These are phyloP conservation scores for Plantago major DNA, from an alignment of 257 asterid species.

Conservation along the genomic window DNA sequence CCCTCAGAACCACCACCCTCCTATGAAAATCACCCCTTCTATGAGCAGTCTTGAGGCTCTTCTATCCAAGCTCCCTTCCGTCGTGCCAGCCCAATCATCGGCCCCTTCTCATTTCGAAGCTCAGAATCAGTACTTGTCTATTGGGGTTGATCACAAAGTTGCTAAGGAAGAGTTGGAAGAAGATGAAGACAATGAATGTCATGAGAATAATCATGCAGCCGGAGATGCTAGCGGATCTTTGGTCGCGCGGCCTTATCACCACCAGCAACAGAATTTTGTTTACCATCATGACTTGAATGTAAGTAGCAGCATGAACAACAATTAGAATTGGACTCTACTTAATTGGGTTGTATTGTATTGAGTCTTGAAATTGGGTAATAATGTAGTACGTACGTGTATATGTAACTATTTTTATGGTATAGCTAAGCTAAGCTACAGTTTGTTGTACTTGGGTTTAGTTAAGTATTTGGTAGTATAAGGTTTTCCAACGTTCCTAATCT, in stretches of 20 bases:
- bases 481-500: too few relatives aligned
- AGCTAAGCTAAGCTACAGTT: too few relatives aligned
- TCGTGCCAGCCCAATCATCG: constrained; percentile 37
- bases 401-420: too few relatives aligned
- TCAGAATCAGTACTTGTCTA: constrained; percentile 31
- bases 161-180: constrained; percentile 57
- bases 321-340: constrained; percentile 22
- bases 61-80: constrained; percentile 87
- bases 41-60: constrained; percentile 99
- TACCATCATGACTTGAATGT: constrained; percentile 66
- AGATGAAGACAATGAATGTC: constrained; percentile 30
- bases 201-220: too few relatives aligned
- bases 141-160: constrained; percentile 32
- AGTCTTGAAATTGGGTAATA: neutral
- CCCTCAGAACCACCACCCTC: constrained; percentile 23
- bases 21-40: constrained; percentile 73
- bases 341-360: neutral
- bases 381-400: too few relatives aligned
- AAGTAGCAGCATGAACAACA: constrained; percentile 53
- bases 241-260: constrained; percentile 33
- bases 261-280: constrained; percentile 33
- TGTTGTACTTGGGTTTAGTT: too few relatives aligned
- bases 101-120: constrained; percentile 27
- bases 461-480: too few relatives aligned
- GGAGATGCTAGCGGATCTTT: constrained; percentile 18